These are phyloP conservation scores for Trichoderma hamatum DNA, from an alignment of 2,329 filamentous ascomycete species.

Conservation along the genomic window DNA sequence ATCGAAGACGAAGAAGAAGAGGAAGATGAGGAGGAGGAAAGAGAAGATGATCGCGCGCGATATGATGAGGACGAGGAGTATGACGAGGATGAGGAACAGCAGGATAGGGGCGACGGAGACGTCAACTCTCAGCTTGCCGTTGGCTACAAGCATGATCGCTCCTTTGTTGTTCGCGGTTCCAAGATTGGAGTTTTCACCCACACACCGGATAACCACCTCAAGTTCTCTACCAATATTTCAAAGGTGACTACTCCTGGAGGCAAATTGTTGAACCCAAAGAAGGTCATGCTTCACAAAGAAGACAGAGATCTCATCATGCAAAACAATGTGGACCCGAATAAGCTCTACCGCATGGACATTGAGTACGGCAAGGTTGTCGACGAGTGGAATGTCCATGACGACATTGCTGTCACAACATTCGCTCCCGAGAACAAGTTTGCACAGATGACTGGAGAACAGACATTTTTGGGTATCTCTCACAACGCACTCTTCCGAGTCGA, in stretches of 20 bases:
- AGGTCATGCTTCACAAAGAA: constrained; percentile 93
- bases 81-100: constrained; percentile 76
- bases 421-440: constrained; percentile 97
- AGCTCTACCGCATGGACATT: constrained; percentile 94
- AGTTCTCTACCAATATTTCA: constrained; percentile 96
- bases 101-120: constrained; percentile 74
- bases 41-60: constrained; percentile 65
- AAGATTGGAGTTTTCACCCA: constrained; percentile 99
- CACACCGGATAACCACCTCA: constrained; percentile 84
- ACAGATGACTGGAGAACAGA: constrained; percentile 94
- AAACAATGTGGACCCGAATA: constrained; percentile 80
- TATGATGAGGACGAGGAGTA: constrained; percentile 72
- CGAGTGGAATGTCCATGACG: constrained; percentile 97
- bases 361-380: constrained; percentile 98
- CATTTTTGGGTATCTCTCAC: constrained; percentile 88
- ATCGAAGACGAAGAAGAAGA: constrained; percentile 52
- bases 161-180: constrained; percentile 93
- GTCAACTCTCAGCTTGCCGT: constrained; percentile 93
- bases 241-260: constrained; percentile 89
- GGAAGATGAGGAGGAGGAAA: constrained; percentile 49
- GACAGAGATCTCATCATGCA: constrained; percentile 90
- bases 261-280: constrained; percentile 88
- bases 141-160: constrained; percentile 94
- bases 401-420: constrained; percentile 90
- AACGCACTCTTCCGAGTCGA: constrained; percentile 95